These are phyloP conservation scores for Rosa multiflora DNA, from an alignment of 306 rosid species.

Conservation along the genomic window DNA sequence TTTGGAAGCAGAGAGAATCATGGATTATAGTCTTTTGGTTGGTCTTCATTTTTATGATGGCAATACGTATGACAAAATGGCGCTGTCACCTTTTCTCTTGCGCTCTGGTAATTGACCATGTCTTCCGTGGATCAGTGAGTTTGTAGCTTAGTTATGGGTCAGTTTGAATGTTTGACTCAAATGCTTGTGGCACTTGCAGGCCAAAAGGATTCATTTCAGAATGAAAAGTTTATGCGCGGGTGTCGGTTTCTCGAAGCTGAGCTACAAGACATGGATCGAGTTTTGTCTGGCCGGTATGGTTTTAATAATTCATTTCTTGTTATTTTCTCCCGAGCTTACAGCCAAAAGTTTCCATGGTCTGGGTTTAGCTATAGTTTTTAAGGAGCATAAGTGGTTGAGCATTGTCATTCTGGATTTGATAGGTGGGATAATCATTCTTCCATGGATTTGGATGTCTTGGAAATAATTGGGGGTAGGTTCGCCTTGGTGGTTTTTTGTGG, in stretches of 20 bases:
- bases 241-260: conserved; percentile 93
- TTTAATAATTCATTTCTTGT: neutral
- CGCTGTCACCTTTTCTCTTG: conserved; percentile 76
- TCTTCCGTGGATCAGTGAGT: neutral
- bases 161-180: conserved; percentile 14
- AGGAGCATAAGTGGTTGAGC: neutral
- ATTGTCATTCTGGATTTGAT: conserved; percentile 17
- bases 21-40: conserved; percentile 97
- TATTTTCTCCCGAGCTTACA: neutral
- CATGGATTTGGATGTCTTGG: conserved; percentile 20
- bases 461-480: conserved; percentile 40
- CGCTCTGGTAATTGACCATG: conserved; percentile 61
- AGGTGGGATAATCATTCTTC: conserved; percentile 27
- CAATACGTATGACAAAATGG: conserved; percentile 72
- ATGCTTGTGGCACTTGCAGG: conserved; percentile 46
- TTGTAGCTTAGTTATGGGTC: neutral
- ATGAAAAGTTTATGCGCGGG: conserved; percentile 91
- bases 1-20: conserved; percentile 88
- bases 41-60: conserved; percentile 93
- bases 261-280: conserved; percentile 86
- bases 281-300: conserved; percentile 87
- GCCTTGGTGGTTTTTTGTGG: conserved; percentile 24
- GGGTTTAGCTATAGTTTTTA: neutral
- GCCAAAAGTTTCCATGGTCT: too few relatives aligned
- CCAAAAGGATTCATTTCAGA: conserved; percentile 76